These are phyloP conservation scores for Ciborinia camelliae DNA, from an alignment of 2,329 filamentous ascomycete species.

Conservation along the genomic window DNA sequence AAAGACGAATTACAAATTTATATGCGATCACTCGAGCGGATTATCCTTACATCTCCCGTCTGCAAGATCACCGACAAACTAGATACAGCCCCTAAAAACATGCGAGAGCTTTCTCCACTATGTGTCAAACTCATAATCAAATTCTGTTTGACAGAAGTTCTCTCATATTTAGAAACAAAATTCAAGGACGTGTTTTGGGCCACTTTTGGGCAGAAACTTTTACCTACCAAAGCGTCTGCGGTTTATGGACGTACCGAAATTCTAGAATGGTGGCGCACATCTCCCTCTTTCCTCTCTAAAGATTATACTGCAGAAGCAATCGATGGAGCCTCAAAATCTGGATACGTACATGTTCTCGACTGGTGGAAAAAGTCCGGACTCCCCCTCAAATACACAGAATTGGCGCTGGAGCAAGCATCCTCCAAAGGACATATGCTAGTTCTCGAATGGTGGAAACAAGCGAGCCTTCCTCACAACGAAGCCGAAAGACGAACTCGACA, in stretches of 20 bases:
- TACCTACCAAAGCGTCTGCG: slow-evolving; percentile 83
- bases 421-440: slow-evolving; percentile 80
- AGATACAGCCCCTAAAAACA: slow-evolving; percentile 65
- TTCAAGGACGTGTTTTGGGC: slow-evolving; percentile 77
- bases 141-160: slow-evolving; percentile 76
- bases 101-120: slow-evolving; percentile 69
- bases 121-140: slow-evolving; percentile 89
- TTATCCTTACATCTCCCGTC: slow-evolving; percentile 70
- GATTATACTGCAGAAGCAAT: slow-evolving; percentile 75
- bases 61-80: slow-evolving; percentile 71
- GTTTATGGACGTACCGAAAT: slow-evolving; percentile 83
- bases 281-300: slow-evolving; percentile 76
- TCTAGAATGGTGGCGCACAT: slow-evolving; percentile 86
- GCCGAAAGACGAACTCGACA: slow-evolving; percentile 29
- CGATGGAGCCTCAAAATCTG: slow-evolving; percentile 81
- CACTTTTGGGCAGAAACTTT: slow-evolving; percentile 75
- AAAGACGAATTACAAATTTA: slow-evolving; percentile 66
- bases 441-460: slow-evolving; percentile 88
- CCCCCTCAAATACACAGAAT: slow-evolving; percentile 79
- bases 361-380: slow-evolving; percentile 87
- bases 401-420: slow-evolving; percentile 82
- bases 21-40: slow-evolving; percentile 79
- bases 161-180: slow-evolving; percentile 66
- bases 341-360: slow-evolving; percentile 80
- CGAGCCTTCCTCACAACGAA: slow-evolving; percentile 52